Percentiles rank a stretch among this genome's conserved stretches.
phyloP scores from a whole-genome alignment of 2,329 filamentous ascomycete species.

The Xylariaceae sp. region DNA sequence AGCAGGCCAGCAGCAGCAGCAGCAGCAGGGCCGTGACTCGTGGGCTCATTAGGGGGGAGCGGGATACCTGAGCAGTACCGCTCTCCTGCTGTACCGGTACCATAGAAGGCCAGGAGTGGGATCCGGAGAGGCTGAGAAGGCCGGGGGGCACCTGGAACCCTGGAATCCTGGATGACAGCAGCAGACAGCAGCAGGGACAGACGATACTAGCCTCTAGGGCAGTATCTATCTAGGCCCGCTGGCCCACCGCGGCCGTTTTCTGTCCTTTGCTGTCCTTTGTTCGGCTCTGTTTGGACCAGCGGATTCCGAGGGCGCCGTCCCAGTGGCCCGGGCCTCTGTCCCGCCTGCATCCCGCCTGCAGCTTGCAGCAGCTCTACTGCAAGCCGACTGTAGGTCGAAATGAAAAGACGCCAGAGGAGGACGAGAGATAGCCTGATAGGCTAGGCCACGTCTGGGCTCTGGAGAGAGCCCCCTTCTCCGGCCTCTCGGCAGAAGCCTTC shows the following conservation, averaged over 20 bases:
- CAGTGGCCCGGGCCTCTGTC: too few relatives aligned
- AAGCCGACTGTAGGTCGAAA: constrained; percentile 20
- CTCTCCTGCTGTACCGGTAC: too few relatives aligned
- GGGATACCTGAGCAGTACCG: too few relatives aligned
- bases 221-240: constrained; percentile 8
- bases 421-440: not conserved
- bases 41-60: too few relatives aligned
- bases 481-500: too few relatives aligned
- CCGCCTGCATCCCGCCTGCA: constrained; percentile 18
- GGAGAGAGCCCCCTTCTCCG: too few relatives aligned
- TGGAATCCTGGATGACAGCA: not conserved
- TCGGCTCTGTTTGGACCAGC: too few relatives aligned
- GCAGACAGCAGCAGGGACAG: constrained; percentile 4
- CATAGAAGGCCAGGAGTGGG: constrained; percentile 10
- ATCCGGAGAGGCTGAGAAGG: constrained; percentile 12
- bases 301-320: too few relatives aligned
- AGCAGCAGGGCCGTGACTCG: too few relatives aligned
- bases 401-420: constrained; percentile 18
- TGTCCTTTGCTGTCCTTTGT: constrained; percentile 5
- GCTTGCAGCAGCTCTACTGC: constrained; percentile 18
- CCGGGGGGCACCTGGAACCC: too few relatives aligned
- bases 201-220: constrained; percentile 5
- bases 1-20: too few relatives aligned
- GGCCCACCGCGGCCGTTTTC: constrained; percentile 6
- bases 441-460: not conserved